Base-by-base conservation (phyloP, 2,329 filamentous ascomycete species). In the Fusarium caatingaense region DNA sequence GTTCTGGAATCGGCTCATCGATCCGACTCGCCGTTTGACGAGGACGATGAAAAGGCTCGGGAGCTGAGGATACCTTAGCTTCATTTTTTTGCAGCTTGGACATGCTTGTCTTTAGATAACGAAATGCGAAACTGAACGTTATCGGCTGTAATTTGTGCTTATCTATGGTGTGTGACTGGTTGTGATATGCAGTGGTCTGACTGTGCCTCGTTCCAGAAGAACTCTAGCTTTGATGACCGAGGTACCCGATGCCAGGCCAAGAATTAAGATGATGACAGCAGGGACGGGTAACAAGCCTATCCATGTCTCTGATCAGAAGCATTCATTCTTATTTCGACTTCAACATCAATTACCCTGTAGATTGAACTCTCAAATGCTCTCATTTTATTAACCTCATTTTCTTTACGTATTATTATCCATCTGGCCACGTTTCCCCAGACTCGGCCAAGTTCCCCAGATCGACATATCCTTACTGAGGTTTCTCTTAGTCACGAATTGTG, bases 51-150 rank as follows among this genome's bases (percentile, higher is more conserved):
- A 20, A 71, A 69, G 49, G 57, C 59, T 3, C 69, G 65, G 8
- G 72, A 74, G 62, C 54, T 72, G 51, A 68, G 72, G 41, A 71
- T 73, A 60, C 54, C 66, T 60, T 74, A 56, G 55, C 47, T 30
- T 11, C 56, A 25, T 23, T 55, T 23, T 50, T 64, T 37, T 68
- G 46, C 61, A 56, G 68, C 47, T 21, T 23, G 27, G 23, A 23
- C 47, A 37, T n/a, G 34, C 21, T 37, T 37, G 47, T 50, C 30
- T 50, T 40, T 60, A 69, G 47, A 66, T 68, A 48, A 51, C 45
- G 28, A 25, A 50, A 45, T 27, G 45, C 45, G 41, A 63, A 63
- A 40, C 30, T 40, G 44, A 23, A 18, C 25, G 51, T 64, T 67
- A 68, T 68, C 59, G 37, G 67, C 58, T 64, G 55, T 59, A 71